Evolutionary conservation across 805 yeast species (phyloP).

Genomic region (Yamadazyma sp.): DNA sequence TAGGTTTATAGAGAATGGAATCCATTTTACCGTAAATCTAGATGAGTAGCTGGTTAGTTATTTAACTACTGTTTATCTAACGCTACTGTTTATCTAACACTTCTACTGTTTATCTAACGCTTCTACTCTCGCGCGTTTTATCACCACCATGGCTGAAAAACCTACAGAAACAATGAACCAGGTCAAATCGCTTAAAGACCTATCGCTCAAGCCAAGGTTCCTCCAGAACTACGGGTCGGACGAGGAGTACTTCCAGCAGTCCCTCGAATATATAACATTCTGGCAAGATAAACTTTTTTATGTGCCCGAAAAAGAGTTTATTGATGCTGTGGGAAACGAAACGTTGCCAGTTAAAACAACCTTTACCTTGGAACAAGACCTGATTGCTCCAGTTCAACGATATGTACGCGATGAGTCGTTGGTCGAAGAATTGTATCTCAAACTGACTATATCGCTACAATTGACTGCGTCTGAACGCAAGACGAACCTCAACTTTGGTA

Average conservation of each 20-base stretch:
- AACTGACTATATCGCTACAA: not conserved
- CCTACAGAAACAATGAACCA: too few relatives aligned
- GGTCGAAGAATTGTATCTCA: slow-evolving; percentile 1
- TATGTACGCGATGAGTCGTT: not conserved
- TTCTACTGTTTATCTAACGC: too few relatives aligned
- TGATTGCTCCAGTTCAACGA: not conserved
- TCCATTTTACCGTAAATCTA: too few relatives aligned
- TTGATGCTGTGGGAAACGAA: slow-evolving; percentile 6
- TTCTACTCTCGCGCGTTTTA: too few relatives aligned
- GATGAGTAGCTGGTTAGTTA: too few relatives aligned
- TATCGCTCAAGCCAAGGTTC: slow-evolving; percentile 32
- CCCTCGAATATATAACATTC: slow-evolving; percentile 44
- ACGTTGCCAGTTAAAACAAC: slow-evolving; percentile 1
- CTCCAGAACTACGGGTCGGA: slow-evolving; percentile 50
- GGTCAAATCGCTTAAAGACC: too few relatives aligned
- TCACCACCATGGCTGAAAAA: too few relatives aligned
- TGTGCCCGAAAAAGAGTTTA: slow-evolving; percentile 31
- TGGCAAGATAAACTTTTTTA: slow-evolving; percentile 52
- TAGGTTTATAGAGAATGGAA: not conserved
- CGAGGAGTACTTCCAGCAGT: slow-evolving; percentile 38
- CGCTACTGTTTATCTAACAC: too few relatives aligned
- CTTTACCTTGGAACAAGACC: too few relatives aligned
- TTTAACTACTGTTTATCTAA: too few relatives aligned
- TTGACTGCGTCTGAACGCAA: not conserved
- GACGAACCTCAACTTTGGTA: not conserved